Evolutionary conservation across 257 asterid species (phyloP).

Genomic region (Parsonsia alboflavescens): DNA sequence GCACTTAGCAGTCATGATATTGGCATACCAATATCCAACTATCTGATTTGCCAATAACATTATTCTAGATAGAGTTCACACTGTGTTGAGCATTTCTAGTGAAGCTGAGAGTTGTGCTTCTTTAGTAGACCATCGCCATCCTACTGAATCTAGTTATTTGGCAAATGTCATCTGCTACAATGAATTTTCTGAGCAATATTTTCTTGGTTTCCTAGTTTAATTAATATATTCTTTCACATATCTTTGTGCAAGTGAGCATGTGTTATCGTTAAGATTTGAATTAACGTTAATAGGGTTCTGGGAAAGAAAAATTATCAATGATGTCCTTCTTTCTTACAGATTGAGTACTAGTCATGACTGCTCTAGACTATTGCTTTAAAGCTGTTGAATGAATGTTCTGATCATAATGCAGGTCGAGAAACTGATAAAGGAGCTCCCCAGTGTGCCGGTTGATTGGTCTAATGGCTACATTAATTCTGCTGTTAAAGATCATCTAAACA

Average conservation of each 20-base stretch:
- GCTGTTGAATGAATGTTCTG: background rate
- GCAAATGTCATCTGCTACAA: background rate
- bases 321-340: background rate
- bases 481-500: conserved; percentile 48
- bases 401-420: conserved; percentile 60
- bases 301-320: background rate
- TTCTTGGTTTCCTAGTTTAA: background rate
- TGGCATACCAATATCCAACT: background rate
- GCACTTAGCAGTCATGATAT: background rate
- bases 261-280: background rate
- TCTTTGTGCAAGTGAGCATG: background rate
- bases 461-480: conserved; percentile 36
- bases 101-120: background rate
- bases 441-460: conserved; percentile 70
- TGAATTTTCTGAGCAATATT: background rate
- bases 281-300: background rate
- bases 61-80: background rate
- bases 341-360: background rate
- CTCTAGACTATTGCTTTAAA: background rate
- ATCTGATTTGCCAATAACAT: background rate
- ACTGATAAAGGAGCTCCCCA: conserved; percentile 82
- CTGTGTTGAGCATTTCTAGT: background rate
- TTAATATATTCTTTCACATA: background rate
- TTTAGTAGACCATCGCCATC: no score
- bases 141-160: background rate